Conservation (phyloP, 2,329 filamentous ascomycete species). For the Xylaria sp. region DNA sequence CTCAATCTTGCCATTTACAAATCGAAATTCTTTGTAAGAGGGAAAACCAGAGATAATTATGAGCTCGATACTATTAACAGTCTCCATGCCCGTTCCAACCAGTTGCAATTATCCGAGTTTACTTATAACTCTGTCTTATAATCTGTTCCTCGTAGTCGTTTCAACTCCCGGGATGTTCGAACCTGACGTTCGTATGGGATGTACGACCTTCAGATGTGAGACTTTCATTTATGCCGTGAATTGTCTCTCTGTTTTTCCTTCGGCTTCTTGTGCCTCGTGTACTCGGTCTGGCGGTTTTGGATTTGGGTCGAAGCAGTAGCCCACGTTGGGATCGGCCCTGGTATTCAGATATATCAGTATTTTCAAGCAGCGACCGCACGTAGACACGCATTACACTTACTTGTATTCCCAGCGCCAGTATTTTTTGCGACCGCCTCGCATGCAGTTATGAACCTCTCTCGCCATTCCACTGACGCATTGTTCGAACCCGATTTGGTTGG, state of each 20-base stretch:
- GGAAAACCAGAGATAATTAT: too few species aligned
- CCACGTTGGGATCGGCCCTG: not conserved
- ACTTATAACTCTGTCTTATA: too few species aligned
- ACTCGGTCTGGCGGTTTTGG: not conserved
- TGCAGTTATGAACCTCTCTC: not conserved
- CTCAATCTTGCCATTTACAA: too few species aligned
- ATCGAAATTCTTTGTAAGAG: too few species aligned
- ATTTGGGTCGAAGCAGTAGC: not conserved
- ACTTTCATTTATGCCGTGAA: not conserved
- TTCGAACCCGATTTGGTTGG: not conserved
- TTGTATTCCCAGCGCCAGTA: not conserved
- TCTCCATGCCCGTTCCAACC: too few species aligned
- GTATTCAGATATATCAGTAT: not conserved
- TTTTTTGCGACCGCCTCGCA: not conserved
- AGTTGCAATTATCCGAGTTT: too few species aligned
- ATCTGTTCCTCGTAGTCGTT: too few species aligned
- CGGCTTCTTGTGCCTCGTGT: too few species aligned
- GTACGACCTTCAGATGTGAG: too few species aligned
- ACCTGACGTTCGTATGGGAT: too few species aligned
- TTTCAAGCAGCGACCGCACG: not conserved
- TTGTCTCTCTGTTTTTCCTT: not conserved
- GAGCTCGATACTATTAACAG: too few species aligned
- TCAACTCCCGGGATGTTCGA: too few species aligned
- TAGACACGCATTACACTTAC: not conserved
- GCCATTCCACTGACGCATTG: not conserved